Percentiles rank a stretch among this genome's conserved stretches.
Evolutionary conservation across 306 rosid genomes (phyloP).

Genomic region (Cicer judaicum): DNA sequence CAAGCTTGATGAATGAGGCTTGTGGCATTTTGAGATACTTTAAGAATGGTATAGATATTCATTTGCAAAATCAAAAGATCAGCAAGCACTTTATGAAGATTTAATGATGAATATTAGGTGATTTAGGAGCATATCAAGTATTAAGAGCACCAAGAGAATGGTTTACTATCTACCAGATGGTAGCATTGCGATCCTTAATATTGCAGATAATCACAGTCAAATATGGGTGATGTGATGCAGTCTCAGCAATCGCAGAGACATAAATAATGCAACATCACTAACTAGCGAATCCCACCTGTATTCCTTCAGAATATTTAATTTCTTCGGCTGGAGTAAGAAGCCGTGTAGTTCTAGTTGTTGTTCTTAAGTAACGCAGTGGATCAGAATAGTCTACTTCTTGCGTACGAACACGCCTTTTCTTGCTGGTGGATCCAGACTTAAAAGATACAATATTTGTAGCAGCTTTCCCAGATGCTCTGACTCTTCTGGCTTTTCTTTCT

Average conservation of each 20-base stretch:
- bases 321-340: conserved; percentile 87
- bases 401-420: conserved; percentile 68
- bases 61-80: conserved; percentile 24
- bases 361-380: conserved; percentile 83
- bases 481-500: conserved; percentile 86
- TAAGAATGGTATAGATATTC: conserved; percentile 28
- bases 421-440: conserved; percentile 65
- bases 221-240: background rate
- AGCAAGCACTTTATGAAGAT: conserved; percentile 34
- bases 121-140: conserved; percentile 36
- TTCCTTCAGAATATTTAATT: conserved; percentile 82
- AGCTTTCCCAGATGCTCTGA: conserved; percentile 81
- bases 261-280: conserved; percentile 24
- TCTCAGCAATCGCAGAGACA: background rate
- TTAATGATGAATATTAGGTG: conserved; percentile 27
- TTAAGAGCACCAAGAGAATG: conserved; percentile 19
- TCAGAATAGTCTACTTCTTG: conserved; percentile 87
- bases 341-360: conserved; percentile 65
- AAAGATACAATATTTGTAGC: conserved; percentile 65
- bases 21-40: conserved; percentile 2
- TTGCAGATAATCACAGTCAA: background rate
- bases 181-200: background rate
- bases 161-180: conserved; percentile 4
- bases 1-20: conserved; percentile 18
- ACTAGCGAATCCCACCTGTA: conserved; percentile 69